phyloP scores from a whole-genome alignment of 805 yeast genomes.

The Martiniozyma abietophila region DNA sequence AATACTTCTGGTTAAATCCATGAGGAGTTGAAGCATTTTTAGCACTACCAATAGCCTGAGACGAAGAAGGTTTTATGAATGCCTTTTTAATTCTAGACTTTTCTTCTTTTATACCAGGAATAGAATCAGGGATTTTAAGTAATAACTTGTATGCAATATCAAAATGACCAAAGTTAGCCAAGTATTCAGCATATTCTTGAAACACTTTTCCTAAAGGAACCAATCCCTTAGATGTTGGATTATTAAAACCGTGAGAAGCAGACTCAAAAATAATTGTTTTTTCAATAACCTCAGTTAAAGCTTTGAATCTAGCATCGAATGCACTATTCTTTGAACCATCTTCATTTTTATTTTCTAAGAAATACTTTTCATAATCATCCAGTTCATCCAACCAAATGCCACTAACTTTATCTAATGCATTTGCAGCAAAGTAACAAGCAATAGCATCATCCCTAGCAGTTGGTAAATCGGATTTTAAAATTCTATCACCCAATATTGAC shows the following conservation, averaged over 20 bases:
- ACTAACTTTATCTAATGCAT: conserved; percentile 70
- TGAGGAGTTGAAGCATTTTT: conserved; percentile 5
- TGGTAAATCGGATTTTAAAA: conserved; percentile 34
- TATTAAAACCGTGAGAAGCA: conserved; percentile 33
- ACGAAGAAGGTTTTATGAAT: conserved; percentile 21
- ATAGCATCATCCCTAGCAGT: conserved; percentile 64
- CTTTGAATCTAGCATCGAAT: conserved; percentile 75
- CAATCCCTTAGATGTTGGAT: conserved; percentile 33
- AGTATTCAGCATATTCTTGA: conserved; percentile 72
- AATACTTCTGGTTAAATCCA: too few relatives aligned
- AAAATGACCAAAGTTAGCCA: conserved; percentile 76
- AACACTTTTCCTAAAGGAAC: conserved; percentile 49
- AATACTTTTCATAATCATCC: conserved; percentile 30
- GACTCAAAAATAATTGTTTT: conserved; percentile 71
- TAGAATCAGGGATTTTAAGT: conserved; percentile 60
- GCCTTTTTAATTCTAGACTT: conserved; percentile 75
- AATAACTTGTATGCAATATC: conserved; percentile 70
- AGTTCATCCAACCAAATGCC: conserved; percentile 77
- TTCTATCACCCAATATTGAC: conserved; percentile 68
- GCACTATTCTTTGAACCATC: conserved; percentile 38
- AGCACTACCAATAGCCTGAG: conserved; percentile 5
- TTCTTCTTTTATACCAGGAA: conserved; percentile 61
- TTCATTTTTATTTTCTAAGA: conserved; percentile 38
- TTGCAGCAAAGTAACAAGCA: conserved; percentile 69
- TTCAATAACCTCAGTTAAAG: conserved; percentile 74